Base-by-base conservation (phyloP, 2,329 filamentous ascomycete genomes). In the Fusarium foetens region DNA sequence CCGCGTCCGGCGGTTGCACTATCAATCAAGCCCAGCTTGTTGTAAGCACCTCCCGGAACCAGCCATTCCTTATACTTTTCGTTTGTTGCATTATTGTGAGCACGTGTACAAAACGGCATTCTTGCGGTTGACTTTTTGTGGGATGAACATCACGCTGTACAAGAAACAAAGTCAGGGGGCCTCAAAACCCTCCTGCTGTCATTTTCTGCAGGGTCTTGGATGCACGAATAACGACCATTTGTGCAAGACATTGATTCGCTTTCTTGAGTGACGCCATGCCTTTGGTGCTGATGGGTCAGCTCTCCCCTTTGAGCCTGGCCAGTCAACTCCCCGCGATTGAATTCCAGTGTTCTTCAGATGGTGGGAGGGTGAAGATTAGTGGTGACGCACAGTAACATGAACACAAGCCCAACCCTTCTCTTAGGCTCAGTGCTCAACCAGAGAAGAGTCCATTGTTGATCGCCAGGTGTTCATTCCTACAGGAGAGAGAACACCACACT, bases 211-310 rank as follows among this genome's bases (percentile, higher is more conserved):
- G 70, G 70, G 70, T 63, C 70, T 66, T 42, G 46, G 19, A 61
- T 35, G 45, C 55, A 59, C 70, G 59, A 72, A 72, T 72, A 52
- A 53, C 48, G 36, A 42, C 38, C 60, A 39, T 41, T 35, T 35
- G 62, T 53, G 35, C 70, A 57, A 72, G 70, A 72, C 70, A 72
- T 53, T 54, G 57, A 72, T 61, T 72, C 52, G 38, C 54, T 54
- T 61, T 58, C 35, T 36, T 58, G 48, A 29, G 70, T 70, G 70
- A 72, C 70, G 70, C 70, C 65, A 72, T 72, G 70, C 58, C 48
- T 63, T 49, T 65, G 38, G 35, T 53, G 35, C 43, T n/a, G 41
- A 58, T 46, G 61, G 42, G 46, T 69, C 66, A 69, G 58, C 65
- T 65, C 65, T 70, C 59, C 66, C 43, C 45, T 59, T 69, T 55